Percentiles rank a stretch among this genome's conserved stretches.
These are phyloP conservation scores for Leptographium flavum DNA, from an alignment of 2,329 filamentous ascomycete species.

Conservation along the genomic window DNA sequence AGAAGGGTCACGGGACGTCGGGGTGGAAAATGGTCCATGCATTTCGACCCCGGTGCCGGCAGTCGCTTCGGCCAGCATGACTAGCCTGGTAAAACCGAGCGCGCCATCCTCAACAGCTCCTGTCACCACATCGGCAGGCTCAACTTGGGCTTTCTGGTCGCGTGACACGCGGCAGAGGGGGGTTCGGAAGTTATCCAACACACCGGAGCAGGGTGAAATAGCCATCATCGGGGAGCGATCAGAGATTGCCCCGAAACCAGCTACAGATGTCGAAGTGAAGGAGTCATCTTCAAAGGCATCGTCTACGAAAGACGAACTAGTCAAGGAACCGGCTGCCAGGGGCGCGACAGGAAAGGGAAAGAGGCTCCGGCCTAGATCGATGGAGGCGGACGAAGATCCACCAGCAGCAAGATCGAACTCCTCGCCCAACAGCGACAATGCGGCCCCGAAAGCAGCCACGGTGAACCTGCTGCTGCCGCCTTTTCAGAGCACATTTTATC, in stretches of 20 bases:
- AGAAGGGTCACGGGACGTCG: constrained; percentile 25
- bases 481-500: constrained; percentile 52
- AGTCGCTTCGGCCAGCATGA: constrained; percentile 7
- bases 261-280: constrained; percentile 28
- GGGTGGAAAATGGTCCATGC: constrained; percentile 25
- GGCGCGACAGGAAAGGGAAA: constrained; percentile 27
- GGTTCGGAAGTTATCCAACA: constrained; percentile 14
- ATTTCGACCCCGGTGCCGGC: constrained; percentile 11
- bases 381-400: constrained; percentile 29
- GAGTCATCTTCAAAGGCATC: constrained; percentile 20
- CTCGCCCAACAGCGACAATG: constrained; percentile 13
- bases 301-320: constrained; percentile 18
- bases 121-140: constrained; percentile 31
- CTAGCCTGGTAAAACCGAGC: background rate
- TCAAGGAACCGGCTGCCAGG: constrained; percentile 6
- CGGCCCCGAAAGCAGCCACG: constrained; percentile 12
- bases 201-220: constrained; percentile 32
- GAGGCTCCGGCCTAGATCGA: constrained; percentile 29
- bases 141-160: constrained; percentile 75
- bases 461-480: constrained; percentile 56
- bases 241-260: constrained; percentile 36
- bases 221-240: constrained; percentile 44
- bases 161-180: constrained; percentile 32
- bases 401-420: constrained; percentile 19
- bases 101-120: constrained; percentile 17